Evolutionary conservation across 768 basidiomycete genomes (phyloP).

Genomic region (Scleroderma bovista): DNA sequence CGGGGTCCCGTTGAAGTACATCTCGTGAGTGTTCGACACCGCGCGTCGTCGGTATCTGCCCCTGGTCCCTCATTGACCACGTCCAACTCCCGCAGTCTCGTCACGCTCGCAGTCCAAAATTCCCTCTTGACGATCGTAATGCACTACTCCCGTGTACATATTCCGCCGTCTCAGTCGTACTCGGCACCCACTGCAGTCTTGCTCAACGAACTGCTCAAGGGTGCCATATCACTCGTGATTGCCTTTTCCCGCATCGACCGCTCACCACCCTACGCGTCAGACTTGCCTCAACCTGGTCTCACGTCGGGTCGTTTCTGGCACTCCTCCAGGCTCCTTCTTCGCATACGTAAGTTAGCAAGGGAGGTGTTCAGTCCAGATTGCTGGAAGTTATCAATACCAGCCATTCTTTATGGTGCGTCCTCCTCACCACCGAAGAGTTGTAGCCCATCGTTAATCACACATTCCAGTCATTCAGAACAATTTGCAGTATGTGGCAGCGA

Average conservation of each 20-base stretch:
- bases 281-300: slow-evolving; percentile 26
- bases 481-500: slow-evolving; percentile 90
- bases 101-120: slow-evolving; percentile 90
- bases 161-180: slow-evolving; percentile 70
- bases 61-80: neutral
- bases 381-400: slow-evolving; percentile 96
- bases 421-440: neutral
- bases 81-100: slow-evolving; percentile 43
- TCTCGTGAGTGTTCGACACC: slow-evolving; percentile 51
- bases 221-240: slow-evolving; percentile 77
- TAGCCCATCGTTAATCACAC: slow-evolving; percentile 5
- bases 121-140: slow-evolving; percentile 88
- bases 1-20: slow-evolving; percentile 73
- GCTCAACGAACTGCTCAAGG: slow-evolving; percentile 91
- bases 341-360: slow-evolving; percentile 51
- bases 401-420: slow-evolving; percentile 76
- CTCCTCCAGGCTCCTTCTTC: slow-evolving; percentile 32
- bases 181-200: slow-evolving; percentile 94
- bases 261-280: slow-evolving; percentile 18
- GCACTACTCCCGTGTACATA: slow-evolving; percentile 90
- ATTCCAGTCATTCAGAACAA: slow-evolving; percentile 83
- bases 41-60: slow-evolving; percentile 3
- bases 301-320: slow-evolving; percentile 33
- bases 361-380: slow-evolving; percentile 88
- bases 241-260: slow-evolving; percentile 64